Conservation (phyloP, 345 rosid species). For the Noccaea bulbosa region DNA sequence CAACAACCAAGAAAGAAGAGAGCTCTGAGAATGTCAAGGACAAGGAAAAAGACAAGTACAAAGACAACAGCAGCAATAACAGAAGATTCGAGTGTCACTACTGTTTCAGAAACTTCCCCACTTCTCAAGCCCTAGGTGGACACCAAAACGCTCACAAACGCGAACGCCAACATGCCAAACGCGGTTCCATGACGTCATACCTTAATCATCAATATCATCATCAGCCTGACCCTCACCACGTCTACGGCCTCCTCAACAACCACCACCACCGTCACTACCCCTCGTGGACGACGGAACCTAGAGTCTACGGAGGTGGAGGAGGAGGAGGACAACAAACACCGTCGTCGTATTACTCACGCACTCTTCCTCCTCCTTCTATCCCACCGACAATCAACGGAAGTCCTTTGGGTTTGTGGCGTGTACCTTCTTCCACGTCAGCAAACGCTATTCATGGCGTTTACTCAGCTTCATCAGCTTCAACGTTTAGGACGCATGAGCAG, state of each 20-base stretch:
- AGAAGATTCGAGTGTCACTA: conserved; percentile 94
- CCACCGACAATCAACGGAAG: conserved; percentile 68
- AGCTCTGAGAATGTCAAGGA: conserved; percentile 50
- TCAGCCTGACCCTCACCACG: conserved; percentile 57
- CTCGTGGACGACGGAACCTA: conserved; percentile 46
- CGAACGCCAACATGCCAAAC: conserved; percentile 93
- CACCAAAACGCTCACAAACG: conserved; percentile 99
- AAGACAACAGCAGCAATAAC: conserved; percentile 49
- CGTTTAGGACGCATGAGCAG: conserved; percentile 35
- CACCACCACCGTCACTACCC: conserved; percentile 53
- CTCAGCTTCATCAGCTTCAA: conserved; percentile 25
- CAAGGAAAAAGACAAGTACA: conserved; percentile 44
- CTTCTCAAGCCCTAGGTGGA: conserved; percentile 98
- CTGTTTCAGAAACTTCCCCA: conserved; percentile 93
- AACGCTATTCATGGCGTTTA: conserved; percentile 38
- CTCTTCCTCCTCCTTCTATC: conserved; percentile 38
- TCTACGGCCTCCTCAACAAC: conserved; percentile 43
- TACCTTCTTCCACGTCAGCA: conserved; percentile 55
- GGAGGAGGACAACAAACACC: conserved; percentile 38
- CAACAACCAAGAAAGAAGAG: conserved; percentile 32
- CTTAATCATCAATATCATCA: conserved; percentile 43
- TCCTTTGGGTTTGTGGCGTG: conserved; percentile 76
- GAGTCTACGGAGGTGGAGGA: conserved; percentile 73
- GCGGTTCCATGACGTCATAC: conserved; percentile 75
- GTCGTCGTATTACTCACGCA: conserved; percentile 70